phyloP scores from a whole-genome alignment of 352 stramenopile species.

The Phytopythium vexans region DNA sequence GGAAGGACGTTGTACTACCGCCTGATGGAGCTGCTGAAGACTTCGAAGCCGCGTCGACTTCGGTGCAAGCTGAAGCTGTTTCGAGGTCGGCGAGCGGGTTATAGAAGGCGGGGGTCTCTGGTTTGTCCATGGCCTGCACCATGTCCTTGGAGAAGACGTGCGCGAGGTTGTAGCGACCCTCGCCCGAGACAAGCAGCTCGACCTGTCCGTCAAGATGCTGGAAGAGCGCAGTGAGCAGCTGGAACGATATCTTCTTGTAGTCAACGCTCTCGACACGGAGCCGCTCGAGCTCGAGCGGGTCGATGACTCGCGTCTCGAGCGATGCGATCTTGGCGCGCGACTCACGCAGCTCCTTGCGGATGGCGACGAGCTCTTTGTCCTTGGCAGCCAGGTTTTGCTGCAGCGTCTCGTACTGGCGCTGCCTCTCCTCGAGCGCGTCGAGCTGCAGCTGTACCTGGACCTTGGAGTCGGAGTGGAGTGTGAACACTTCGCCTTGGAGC shows the following conservation, averaged over 20 bases:
- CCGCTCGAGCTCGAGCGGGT: slow-evolving; percentile 52
- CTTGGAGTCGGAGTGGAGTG: slow-evolving; percentile 20
- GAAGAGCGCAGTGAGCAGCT: slow-evolving; percentile 40
- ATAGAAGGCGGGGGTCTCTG: slow-evolving; percentile 60
- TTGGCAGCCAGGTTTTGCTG: slow-evolving; percentile 30
- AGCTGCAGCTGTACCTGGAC: slow-evolving; percentile 38
- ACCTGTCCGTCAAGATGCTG: slow-evolving; percentile 56
- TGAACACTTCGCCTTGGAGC: slow-evolving; percentile 65
- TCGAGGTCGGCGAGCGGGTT: slow-evolving; percentile 58
- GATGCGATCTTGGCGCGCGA: slow-evolving; percentile 19
- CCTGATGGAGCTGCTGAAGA: slow-evolving; percentile 2
- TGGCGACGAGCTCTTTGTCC: slow-evolving; percentile 50
- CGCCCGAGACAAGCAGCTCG: slow-evolving; percentile 52
- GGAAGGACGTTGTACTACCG: slow-evolving; percentile 15
- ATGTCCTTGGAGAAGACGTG: slow-evolving; percentile 65
- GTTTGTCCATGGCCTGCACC: slow-evolving; percentile 55
- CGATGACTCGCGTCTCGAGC: slow-evolving; percentile 48
- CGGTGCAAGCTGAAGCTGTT: slow-evolving; percentile 2
- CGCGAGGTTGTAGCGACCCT: slow-evolving; percentile 61
- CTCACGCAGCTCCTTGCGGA: slow-evolving; percentile 48
- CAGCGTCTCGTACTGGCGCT: slow-evolving; percentile 23
- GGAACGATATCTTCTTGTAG: slow-evolving; percentile 72
- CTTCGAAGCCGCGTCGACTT: slow-evolving; percentile 1
- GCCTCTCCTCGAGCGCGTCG: slow-evolving; percentile 34
- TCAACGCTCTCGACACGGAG: slow-evolving; percentile 52